These are phyloP conservation scores for Drosera spatulata DNA, from an alignment of 179 eudicot genomes.

Conservation along the genomic window DNA sequence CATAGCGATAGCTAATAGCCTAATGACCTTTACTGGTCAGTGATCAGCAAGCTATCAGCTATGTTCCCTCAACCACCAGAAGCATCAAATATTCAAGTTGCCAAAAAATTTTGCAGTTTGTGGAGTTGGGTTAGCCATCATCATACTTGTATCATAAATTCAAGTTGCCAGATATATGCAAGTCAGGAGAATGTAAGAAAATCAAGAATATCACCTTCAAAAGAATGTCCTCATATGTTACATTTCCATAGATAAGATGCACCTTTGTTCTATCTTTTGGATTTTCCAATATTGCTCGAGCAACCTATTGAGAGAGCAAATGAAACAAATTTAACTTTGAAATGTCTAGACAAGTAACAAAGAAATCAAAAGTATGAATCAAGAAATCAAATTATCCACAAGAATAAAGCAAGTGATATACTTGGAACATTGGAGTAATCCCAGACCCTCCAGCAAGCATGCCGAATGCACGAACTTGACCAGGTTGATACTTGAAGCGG, in stretches of 20 bases:
- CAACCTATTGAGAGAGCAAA: conserved; percentile 17
- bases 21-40: too few species aligned
- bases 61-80: too few species aligned
- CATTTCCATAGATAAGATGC: conserved; percentile 82
- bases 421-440: conserved; percentile 97
- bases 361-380: not conserved
- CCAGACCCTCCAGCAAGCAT: conserved; percentile 99
- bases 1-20: too few species aligned
- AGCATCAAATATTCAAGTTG: too few species aligned
- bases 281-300: conserved; percentile 90
- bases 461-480: conserved; percentile 85
- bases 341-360: not conserved
- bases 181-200: not conserved
- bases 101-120: too few species aligned
- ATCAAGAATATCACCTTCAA: conserved; percentile 47
- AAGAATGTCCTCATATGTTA: conserved; percentile 78
- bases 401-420: conserved; percentile 7
- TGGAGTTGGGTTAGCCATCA: conserved; percentile 36
- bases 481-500: conserved; percentile 80
- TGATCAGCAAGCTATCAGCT: too few species aligned
- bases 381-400: not conserved
- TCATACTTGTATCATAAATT: conserved; percentile 86
- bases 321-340: not conserved
- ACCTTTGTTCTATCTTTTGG: conserved; percentile 74
- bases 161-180: conserved; percentile 10